Percentiles rank a stretch among this genome's conserved stretches.
Evolutionary conservation across 805 yeast genomes (phyloP).

Genomic region (Cyberlindnera maritima): DNA sequence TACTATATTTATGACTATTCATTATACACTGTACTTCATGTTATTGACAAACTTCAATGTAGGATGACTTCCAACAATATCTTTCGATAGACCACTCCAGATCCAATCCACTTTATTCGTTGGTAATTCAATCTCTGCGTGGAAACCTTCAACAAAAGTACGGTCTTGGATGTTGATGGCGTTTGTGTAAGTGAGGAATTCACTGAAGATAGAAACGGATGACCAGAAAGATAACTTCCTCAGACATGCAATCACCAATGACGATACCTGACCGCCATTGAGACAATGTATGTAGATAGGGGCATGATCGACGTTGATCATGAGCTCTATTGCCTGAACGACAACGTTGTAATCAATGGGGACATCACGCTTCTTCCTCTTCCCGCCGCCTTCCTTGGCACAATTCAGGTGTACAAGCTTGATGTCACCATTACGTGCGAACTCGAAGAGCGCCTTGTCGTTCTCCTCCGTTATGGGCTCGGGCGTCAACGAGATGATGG

Average conservation of each 20-base stretch:
- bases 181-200: constrained; percentile 73
- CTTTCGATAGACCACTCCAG: constrained; percentile 28
- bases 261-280: constrained; percentile 86
- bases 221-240: constrained; percentile 87
- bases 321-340: constrained; percentile 53
- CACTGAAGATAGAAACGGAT: constrained; percentile 80
- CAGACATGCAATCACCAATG: constrained; percentile 81
- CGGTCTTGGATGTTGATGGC: constrained; percentile 81
- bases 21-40: constrained; percentile 12
- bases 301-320: constrained; percentile 55
- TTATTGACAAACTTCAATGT: constrained; percentile 19
- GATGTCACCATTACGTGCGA: constrained; percentile 56
- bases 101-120: constrained; percentile 37
- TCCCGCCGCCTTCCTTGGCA: constrained; percentile 48
- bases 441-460: constrained; percentile 50
- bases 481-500: constrained; percentile 79
- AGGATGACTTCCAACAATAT: constrained; percentile 29
- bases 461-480: constrained; percentile 56
- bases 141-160: constrained; percentile 76
- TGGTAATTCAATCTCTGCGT: constrained; percentile 59
- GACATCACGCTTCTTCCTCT: constrained; percentile 79
- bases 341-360: constrained; percentile 71
- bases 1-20: background rate
- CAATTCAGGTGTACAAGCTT: constrained; percentile 64
- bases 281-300: constrained; percentile 85